A percentile compares a stretch with the other conserved stretches of the same genome.
phyloP scores from a whole-genome alignment of 345 rosid species.

The Gossypium ekmanianum region DNA sequence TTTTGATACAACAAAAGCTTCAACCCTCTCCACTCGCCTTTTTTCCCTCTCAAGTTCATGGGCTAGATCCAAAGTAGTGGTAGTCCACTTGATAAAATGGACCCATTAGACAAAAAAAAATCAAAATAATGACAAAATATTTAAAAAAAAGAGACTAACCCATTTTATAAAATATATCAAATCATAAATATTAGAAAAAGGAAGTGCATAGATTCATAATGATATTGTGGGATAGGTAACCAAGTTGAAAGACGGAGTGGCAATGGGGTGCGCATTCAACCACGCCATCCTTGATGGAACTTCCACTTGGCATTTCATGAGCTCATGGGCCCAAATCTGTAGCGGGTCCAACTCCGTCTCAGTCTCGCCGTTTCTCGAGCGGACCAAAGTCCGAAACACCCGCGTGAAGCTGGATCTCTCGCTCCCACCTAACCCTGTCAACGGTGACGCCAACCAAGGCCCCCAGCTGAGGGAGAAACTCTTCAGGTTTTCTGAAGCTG shows the following conservation, averaged over 20 bases:
- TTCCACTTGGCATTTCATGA: slow-evolving; percentile 98
- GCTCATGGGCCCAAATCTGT: slow-evolving; percentile 77
- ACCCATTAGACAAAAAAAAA: too few species aligned
- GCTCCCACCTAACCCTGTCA: slow-evolving; percentile 35
- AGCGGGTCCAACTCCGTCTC: slow-evolving; percentile 42
- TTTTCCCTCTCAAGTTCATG: too few species aligned
- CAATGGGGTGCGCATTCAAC: slow-evolving; percentile 88
- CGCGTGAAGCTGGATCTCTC: slow-evolving; percentile 72
- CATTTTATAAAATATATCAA: too few species aligned
- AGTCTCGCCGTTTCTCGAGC: slow-evolving; percentile 60
- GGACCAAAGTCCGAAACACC: slow-evolving; percentile 71
- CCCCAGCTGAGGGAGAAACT: slow-evolving; percentile 55
- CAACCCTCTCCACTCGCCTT: too few species aligned
- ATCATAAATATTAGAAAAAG: too few species aligned
- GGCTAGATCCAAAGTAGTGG: too few species aligned
- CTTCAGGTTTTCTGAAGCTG: slow-evolving; percentile 72
- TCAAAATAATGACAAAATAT: too few species aligned
- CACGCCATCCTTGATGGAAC: slow-evolving; percentile 86
- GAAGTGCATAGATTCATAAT: neutral
- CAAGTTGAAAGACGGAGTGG: slow-evolving; percentile 74
- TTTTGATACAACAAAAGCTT: too few species aligned
- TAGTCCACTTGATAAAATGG: too few species aligned
- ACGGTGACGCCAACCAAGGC: slow-evolving; percentile 27
- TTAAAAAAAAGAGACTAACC: too few species aligned
- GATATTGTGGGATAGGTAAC: slow-evolving; percentile 50